These are phyloP conservation scores for Podaxis sp. DNA, from an alignment of 768 basidiomycete species.

Conservation along the genomic window DNA sequence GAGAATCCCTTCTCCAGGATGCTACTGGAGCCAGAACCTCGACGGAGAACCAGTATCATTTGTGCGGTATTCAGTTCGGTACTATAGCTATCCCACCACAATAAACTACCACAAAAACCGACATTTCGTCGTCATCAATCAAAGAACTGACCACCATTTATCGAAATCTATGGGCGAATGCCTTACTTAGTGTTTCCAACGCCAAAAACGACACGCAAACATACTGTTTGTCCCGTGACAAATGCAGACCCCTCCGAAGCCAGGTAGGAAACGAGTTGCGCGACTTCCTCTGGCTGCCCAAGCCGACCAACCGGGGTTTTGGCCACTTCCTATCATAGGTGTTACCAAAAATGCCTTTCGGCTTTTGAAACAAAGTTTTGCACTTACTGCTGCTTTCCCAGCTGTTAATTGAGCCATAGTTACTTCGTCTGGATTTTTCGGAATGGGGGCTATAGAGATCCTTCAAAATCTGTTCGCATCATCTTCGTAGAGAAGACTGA, in stretches of 20 bases:
- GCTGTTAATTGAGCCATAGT: not conserved
- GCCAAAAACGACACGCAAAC: not conserved
- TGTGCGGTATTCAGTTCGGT: too few relatives aligned
- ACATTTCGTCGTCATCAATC: not conserved
- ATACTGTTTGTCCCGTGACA: conserved; percentile 16
- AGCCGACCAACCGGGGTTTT: not conserved
- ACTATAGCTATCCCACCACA: too few relatives aligned
- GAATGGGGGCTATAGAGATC: not conserved
- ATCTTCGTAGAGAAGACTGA: not conserved
- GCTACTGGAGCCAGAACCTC: too few relatives aligned
- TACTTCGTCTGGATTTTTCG: not conserved
- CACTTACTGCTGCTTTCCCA: not conserved
- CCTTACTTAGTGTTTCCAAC: not conserved
- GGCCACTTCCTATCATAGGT: not conserved
- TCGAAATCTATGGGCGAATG: not conserved
- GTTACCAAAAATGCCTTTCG: not conserved
- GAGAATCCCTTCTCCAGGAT: too few relatives aligned
- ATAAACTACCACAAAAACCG: too few relatives aligned
- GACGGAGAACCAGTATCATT: too few relatives aligned
- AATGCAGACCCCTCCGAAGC: conserved; percentile 19
- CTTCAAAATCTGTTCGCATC: not conserved
- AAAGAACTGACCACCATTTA: conserved; percentile 4
- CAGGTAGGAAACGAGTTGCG: conserved; percentile 20
- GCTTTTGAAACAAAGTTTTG: not conserved
- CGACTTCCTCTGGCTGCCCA: conserved; percentile 16